These are phyloP conservation scores for Diutina scorzettiae DNA, from an alignment of 1,139 yeast species.

Conservation along the genomic window DNA sequence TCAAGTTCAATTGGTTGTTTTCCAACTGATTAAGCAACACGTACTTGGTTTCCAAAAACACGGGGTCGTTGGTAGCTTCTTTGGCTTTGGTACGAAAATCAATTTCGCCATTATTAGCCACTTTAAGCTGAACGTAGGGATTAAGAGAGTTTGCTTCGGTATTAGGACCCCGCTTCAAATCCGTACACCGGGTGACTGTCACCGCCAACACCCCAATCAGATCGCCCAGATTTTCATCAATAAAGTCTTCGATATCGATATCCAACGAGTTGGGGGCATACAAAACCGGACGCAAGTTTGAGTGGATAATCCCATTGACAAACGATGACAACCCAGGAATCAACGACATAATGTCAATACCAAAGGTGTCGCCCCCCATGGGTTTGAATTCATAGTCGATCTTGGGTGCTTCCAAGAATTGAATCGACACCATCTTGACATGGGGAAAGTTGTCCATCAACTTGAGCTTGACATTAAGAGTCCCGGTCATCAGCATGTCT, in stretches of 20 bases:
- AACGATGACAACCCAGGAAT: slow-evolving; percentile 71
- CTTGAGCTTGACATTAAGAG: slow-evolving; percentile 54
- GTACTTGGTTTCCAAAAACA: slow-evolving; percentile 54
- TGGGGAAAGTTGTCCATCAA: slow-evolving; percentile 61
- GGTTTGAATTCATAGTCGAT: slow-evolving; percentile 75
- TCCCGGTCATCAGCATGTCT: slow-evolving; percentile 64
- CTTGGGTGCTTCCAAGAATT: slow-evolving; percentile 64
- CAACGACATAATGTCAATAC: slow-evolving; percentile 71
- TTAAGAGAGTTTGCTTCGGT: slow-evolving; percentile 37
- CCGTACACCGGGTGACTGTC: slow-evolving; percentile 41
- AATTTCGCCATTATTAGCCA: slow-evolving; percentile 32
- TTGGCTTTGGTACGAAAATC: slow-evolving; percentile 46
- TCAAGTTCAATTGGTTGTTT: slow-evolving; percentile 41
- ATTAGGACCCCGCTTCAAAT: slow-evolving; percentile 30
- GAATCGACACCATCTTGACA: slow-evolving; percentile 56
- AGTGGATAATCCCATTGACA: slow-evolving; percentile 57
- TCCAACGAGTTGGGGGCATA: slow-evolving; percentile 78
- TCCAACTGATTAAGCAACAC: slow-evolving; percentile 47
- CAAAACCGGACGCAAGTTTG: slow-evolving; percentile 62
- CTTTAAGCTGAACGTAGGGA: slow-evolving; percentile 44
- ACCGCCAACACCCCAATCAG: slow-evolving; percentile 60
- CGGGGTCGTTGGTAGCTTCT: slow-evolving; percentile 41
- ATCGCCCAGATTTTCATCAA: slow-evolving; percentile 52
- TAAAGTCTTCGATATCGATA: slow-evolving; percentile 57
- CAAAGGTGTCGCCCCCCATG: slow-evolving; percentile 79